Base-by-base conservation (phyloP, 345 rosid species). In the Noccaea bulbosa region DNA sequence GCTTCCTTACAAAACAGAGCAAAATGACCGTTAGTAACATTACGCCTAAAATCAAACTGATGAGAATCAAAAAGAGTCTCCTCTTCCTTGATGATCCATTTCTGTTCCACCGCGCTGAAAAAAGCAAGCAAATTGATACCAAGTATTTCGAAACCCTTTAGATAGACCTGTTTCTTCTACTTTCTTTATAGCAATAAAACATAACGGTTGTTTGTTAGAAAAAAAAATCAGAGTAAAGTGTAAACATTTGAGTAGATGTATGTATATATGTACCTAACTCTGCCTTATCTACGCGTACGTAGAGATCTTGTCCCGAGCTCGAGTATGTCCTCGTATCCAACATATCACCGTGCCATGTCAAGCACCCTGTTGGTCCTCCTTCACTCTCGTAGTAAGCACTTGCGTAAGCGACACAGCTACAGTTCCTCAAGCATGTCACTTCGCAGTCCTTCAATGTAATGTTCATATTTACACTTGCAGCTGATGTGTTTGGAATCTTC, bases 321-420 rank as follows among this genome's bases (percentile, higher is more conserved):
- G 78, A 2, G 24, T 59, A 85, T 2, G 77, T 79, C 37, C 81
- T 73, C 1, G 78, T 70, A 69, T 86, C 92, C 27, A 77, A 39
- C 68, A 87, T 67, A 55, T 75, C 71, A 0, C 83, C 85, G 4
- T 81, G 77, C 87, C 91, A 88, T 0, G 71, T 80, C 71, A 88
- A 72, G 68, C 94, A 88, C 4, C 91, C 92, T 6, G 4, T 49
- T 1, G 5, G 47, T 57, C 82, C 87, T 6, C 69, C 77, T 15
- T 69, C 59, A 4, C 34, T 69, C 11, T 74, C 81, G 15, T 74
- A 62, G 68, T 80, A 74, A 17, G 89, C 83, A 11, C 73, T 71
- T 1, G 89, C 77, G 64, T 81, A 88, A 62, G 84, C 94, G 1
- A 65, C 64, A 63, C 93, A 91, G 6, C 87, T 76, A 41, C 91